Percentiles rank a stretch among this genome's conserved stretches.
phyloP scores from a whole-genome alignment of 352 stramenopile species.

The Pythium aristosporum region DNA sequence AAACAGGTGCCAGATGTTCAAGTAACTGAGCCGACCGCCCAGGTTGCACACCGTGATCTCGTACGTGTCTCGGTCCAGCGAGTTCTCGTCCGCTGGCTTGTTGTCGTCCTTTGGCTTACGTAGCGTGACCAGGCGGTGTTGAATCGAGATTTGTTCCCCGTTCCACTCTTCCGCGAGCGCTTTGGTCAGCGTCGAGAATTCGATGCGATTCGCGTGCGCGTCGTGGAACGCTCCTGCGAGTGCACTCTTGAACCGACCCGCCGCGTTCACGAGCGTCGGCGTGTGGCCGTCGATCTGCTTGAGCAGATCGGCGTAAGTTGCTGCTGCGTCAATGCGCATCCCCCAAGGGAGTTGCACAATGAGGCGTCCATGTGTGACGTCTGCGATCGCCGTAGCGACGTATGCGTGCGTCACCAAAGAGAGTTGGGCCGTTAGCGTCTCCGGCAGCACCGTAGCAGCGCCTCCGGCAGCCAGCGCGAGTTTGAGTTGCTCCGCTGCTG shows the following conservation, averaged over 20 bases:
- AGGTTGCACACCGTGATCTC: neutral
- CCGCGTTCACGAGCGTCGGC: neutral
- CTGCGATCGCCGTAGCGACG: neutral
- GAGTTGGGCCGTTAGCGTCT: neutral
- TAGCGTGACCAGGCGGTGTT: neutral
- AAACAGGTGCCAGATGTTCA: neutral
- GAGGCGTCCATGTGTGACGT: neutral
- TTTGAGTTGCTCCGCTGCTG: too few species aligned
- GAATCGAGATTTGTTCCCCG: neutral
- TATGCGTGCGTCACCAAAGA: neutral
- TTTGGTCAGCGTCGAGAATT: neutral
- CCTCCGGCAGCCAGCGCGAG: too few species aligned
- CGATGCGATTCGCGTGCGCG: neutral
- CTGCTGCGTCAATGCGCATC: neutral
- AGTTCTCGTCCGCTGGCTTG: neutral
- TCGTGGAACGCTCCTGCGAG: neutral
- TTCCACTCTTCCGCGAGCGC: neutral
- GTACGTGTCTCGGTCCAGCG: neutral
- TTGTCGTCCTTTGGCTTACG: rapidly evolving
- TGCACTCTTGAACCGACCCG: neutral
- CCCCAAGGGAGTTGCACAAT: neutral
- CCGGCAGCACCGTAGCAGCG: too few species aligned
- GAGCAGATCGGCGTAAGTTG: neutral
- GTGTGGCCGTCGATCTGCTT: neutral
- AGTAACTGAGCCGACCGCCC: neutral